Base-by-base conservation (phyloP, 345 rosid species). In the Sisymbrium irio region DNA sequence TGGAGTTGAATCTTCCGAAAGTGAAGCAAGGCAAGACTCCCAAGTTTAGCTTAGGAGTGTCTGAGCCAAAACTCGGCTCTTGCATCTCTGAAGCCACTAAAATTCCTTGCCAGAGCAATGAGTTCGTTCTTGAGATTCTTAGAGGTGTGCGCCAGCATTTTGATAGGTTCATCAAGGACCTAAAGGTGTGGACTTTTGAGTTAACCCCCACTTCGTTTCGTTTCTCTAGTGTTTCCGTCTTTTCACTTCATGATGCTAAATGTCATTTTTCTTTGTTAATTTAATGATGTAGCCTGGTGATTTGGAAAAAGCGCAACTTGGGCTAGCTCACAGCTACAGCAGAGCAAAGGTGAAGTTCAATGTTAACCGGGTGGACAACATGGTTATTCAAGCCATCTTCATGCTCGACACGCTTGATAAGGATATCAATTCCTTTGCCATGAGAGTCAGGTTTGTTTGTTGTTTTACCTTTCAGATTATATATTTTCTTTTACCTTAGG, bases 311-410 rank as follows among this genome's bases (percentile, higher is more conserved):
- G 91, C 96, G 9, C 99, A 95, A 68, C 94, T 95, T 77, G 99
- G 99, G 74, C 82, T 95, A 33, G 94, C 88, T 3, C 99, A 95
- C 76, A 95, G 97, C 71, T 95, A 92, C 82, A 95, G 97, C 77
- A 83, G 99, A 79, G 98, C 97, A 8, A 92, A 95, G 70, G 98
- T 95, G 71, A 95, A 95, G 82, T 95, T 95, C 83, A 95, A 95
- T 74, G 97, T 92, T 36, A 88, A 95, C 82, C 77, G 94, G 11
- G 91, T 88, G 19, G 98, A 95, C 63, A 92, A 92, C 67, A 95
- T 95, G 97, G 95, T 95, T 72, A 95, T 95, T 53, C 98, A 95
- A 63, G 97, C 98, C 37, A 95, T 92, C 37, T 92, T 90, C 76
- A 86, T 90, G 69, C 86, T 95, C 3, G 97, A 95, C 67, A 84